Conservation (phyloP, 768 basidiomycete genomes). For the Rickenella mellea region DNA sequence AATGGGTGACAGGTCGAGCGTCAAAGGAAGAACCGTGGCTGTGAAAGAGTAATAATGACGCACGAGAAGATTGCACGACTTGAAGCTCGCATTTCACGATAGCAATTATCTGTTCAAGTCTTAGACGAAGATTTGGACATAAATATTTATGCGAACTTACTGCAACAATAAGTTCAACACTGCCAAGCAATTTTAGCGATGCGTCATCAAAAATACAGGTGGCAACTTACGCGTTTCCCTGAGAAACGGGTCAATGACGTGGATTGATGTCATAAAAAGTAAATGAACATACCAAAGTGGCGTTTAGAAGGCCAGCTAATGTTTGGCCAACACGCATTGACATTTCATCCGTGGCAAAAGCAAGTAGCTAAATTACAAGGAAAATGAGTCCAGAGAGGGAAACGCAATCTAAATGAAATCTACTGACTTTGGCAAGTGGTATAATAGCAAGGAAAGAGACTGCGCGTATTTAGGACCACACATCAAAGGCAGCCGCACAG, state of each 20-base stretch:
- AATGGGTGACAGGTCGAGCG: too few relatives aligned
- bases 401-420: background rate
- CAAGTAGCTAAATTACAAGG: constrained; percentile 41
- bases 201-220: background rate
- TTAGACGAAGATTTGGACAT: background rate
- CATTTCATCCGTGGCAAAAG: constrained; percentile 80
- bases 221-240: constrained; percentile 20
- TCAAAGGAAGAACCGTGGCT: background rate
- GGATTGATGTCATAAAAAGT: background rate
- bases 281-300: constrained; percentile 50
- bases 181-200: constrained; percentile 8
- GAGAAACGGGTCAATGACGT: background rate
- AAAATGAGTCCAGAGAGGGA: background rate
- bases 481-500: too few relatives aligned
- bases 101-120: constrained; percentile 53
- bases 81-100: constrained; percentile 72
- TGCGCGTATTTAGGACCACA: too few relatives aligned
- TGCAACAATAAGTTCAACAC: constrained; percentile 59
- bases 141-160: constrained; percentile 30
- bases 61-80: constrained; percentile 75
- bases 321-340: constrained; percentile 78
- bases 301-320: constrained; percentile 76
- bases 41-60: constrained; percentile 7
- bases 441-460: constrained; percentile 78
- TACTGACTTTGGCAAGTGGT: constrained; percentile 66